Evolutionary conservation across 176 grass and related monocot species (phyloP), one percentile per base, ranked within the genome.

Genomic region (Triticum dicoccoides): DNA sequence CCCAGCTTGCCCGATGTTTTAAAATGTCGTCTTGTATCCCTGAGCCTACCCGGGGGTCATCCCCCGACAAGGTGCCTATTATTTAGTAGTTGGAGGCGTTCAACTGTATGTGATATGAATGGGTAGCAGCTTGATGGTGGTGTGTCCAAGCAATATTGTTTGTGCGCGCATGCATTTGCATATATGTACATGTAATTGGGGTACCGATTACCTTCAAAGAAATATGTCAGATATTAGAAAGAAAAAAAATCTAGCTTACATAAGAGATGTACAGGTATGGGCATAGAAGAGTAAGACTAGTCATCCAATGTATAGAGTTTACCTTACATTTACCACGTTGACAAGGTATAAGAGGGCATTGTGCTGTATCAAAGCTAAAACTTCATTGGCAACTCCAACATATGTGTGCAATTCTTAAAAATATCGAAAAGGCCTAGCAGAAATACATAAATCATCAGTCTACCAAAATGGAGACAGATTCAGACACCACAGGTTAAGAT

Each of bases 331-430:
- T 76, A 95, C 91, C 47, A 98, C 88, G 89, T 98, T 89, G 69
- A 95, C 90, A 83, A 98, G 93, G 84, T 98, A 98, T 83, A 98
- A 66, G 65, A 80, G 82, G 54, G 91, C 94, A 87, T 80, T 94
- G 39, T 98, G 85, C 44, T 98, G 93, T 77, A 98, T 87, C 84
- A 95, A 88, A 24, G 96, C 93, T 54, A 95, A 93, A 75, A 87
- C 83, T 84, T 98, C 96, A 86, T 95, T 90, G 58, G 91, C 88
- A 87, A 98, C 79, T 63, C 96, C 93, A 89, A 98, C 88, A 94
- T 95, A 98, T 41, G 39, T 79, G 93, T 95, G 84, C 93, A 98
- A 71, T 94, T 90, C 90, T 38, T 38, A 38, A 38, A 6, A 38
- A 38, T 38, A 38, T 38, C 37, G 37, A 38, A 38, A 38, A 38